phyloP scores from a whole-genome alignment of 176 grass and related monocot genomes.

The Cenchrus americanus region DNA sequence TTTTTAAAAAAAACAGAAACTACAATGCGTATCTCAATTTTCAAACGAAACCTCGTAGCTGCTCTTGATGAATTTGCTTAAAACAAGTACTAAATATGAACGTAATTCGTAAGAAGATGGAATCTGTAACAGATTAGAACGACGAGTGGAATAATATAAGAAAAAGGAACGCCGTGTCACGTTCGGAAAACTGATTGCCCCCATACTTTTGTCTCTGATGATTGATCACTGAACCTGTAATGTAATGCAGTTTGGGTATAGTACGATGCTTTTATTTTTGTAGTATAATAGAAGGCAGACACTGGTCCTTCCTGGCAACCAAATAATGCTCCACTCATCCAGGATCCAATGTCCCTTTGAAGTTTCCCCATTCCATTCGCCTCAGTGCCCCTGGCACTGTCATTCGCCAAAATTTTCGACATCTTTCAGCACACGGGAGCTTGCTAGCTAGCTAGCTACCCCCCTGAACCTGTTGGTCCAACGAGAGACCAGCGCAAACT shows the following conservation, averaged over 20 bases:
- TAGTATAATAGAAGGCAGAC: not conserved
- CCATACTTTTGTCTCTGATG: not conserved
- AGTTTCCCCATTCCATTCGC: not conserved
- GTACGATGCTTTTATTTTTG: not conserved
- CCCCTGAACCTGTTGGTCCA: conserved; percentile 21
- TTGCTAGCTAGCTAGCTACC: not conserved
- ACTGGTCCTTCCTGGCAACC: conserved; percentile 42
- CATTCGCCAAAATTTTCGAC: not conserved
- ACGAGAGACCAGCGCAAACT: not conserved
- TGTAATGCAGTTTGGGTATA: not conserved
- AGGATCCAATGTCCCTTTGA: conserved; percentile 48
- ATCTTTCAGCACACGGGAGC: conserved; percentile 1
- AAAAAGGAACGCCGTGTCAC: not conserved
- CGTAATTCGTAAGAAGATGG: no score
- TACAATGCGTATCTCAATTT: not conserved
- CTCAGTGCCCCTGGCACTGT: not conserved
- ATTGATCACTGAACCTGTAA: not conserved
- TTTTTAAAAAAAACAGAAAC: no score
- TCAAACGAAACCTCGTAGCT: not conserved
- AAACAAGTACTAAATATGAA: not conserved
- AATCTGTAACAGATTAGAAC: no score
- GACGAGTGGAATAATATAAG: no score
- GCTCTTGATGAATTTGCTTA: not conserved
- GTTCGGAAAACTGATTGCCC: not conserved
- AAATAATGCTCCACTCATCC: conserved; percentile 49